phyloP scores from a whole-genome alignment of 2,329 filamentous ascomycete species.

The Chrysosphaeria jannelii region DNA sequence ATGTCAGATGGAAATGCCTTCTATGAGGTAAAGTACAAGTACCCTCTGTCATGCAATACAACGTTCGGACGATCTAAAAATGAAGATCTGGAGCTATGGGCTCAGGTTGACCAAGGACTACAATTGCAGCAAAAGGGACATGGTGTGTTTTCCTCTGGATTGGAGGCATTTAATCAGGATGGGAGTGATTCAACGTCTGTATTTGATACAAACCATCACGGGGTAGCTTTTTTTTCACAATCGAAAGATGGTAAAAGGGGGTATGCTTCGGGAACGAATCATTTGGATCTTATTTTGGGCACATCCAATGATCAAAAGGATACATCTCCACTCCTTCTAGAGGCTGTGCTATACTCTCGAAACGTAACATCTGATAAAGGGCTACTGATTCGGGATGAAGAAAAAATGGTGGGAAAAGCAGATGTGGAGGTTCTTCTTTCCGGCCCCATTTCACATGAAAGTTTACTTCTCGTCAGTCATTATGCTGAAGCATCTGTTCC shows the following conservation, averaged over 20 bases:
- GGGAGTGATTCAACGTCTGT: too few species aligned
- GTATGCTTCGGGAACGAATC: too few species aligned
- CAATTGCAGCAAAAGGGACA: slow-evolving; percentile 10
- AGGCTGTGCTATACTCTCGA: slow-evolving; percentile 22
- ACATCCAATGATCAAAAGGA: too few species aligned
- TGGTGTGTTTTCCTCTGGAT: slow-evolving; percentile 22
- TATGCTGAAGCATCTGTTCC: too few species aligned
- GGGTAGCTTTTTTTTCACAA: too few species aligned
- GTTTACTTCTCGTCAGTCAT: too few species aligned
- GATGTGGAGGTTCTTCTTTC: too few species aligned
- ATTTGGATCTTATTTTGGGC: too few species aligned
- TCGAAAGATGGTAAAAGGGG: too few species aligned
- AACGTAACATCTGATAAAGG: slow-evolving; percentile 23
- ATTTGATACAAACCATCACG: too few species aligned
- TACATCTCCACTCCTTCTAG: too few species aligned
- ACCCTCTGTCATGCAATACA: slow-evolving; percentile 28
- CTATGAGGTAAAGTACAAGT: slow-evolving; percentile 17
- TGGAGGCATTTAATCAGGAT: slow-evolving; percentile 30
- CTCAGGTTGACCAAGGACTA: slow-evolving; percentile 13
- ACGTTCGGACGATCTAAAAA: slow-evolving; percentile 13
- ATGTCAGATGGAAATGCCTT: slow-evolving; percentile 1
- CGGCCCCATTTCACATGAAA: too few species aligned
- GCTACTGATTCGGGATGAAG: slow-evolving; percentile 12
- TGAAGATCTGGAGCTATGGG: slow-evolving; percentile 16
- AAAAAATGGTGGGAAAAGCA: slow-evolving; percentile 3